Conservation (phyloP, 768 basidiomycete genomes). For the Podaxis pistillaris region DNA sequence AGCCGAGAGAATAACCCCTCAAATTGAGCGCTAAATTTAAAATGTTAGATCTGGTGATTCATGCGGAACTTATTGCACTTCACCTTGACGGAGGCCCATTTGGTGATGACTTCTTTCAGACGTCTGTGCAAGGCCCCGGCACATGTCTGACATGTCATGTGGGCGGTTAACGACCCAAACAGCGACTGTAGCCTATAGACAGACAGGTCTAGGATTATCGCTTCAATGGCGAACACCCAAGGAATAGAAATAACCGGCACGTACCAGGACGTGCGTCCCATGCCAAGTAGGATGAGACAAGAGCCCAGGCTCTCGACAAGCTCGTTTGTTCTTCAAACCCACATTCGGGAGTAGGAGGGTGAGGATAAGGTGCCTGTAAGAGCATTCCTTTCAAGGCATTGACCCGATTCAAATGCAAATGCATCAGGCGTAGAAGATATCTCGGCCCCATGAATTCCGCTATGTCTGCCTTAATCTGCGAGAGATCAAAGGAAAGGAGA, state of each 20-base stretch:
- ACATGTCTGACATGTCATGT: conserved; percentile 46
- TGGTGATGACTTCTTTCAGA: conserved; percentile 43
- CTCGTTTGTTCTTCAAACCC: conserved; percentile 21
- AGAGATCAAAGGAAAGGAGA: conserved; percentile 30
- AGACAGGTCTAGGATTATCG: conserved; percentile 40
- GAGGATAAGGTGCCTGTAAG: conserved; percentile 18
- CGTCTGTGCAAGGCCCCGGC: conserved; percentile 39
- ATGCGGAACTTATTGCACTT: no score
- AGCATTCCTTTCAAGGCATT: conserved; percentile 27
- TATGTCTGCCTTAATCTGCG: conserved; percentile 28
- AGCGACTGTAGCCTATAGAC: conserved; percentile 45
- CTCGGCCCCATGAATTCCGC: conserved; percentile 32
- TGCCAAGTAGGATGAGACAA: conserved; percentile 23
- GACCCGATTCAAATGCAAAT: conserved; percentile 31
- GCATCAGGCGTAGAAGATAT: conserved; percentile 36
- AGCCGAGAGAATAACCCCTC: no score
- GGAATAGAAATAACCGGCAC: background rate
- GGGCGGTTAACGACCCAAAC: conserved; percentile 46
- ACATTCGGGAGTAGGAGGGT: conserved; percentile 20
- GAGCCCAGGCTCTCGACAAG: conserved; percentile 25
- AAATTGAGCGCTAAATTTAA: no score
- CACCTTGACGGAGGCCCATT: conserved; percentile 60
- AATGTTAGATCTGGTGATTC: no score
- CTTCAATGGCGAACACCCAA: background rate
- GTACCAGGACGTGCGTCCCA: conserved; percentile 25